Percentiles rank a stretch among this genome's conserved stretches.
phyloP scores from a whole-genome alignment of 345 rosid genomes.

The Corchorus capsularis region DNA sequence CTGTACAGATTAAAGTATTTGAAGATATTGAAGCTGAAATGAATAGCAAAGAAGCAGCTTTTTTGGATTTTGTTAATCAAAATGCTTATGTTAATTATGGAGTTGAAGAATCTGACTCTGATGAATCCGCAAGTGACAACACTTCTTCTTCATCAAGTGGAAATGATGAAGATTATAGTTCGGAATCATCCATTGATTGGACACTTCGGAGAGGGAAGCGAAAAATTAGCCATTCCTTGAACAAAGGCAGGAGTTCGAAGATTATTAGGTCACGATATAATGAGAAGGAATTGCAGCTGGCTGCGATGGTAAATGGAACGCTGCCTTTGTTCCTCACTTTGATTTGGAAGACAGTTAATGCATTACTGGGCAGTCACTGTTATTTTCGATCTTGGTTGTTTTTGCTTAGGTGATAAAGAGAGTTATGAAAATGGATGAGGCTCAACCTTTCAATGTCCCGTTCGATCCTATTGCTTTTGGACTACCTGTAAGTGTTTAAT shows the following conservation, averaged over 20 bases:
- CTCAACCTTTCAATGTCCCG: conserved; percentile 41
- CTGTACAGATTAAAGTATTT: neutral
- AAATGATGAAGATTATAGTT: conserved; percentile 5
- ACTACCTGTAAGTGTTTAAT: conserved; percentile 13
- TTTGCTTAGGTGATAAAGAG: conserved; percentile 39
- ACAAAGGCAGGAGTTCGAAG: neutral
- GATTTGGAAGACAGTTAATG: neutral
- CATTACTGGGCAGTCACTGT: too few relatives aligned
- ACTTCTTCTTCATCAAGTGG: conserved; percentile 9
- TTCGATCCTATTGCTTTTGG: conserved; percentile 20
- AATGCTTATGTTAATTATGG: neutral
- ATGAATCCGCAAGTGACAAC: neutral
- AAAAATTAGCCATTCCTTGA: neutral
- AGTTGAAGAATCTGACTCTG: neutral
- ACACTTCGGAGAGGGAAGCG: neutral
- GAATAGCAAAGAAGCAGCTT: neutral
- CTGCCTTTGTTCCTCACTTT: neutral
- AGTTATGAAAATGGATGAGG: conserved; percentile 51
- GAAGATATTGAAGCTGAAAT: neutral
- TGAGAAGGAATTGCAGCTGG: neutral
- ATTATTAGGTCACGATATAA: neutral
- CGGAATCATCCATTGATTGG: neutral
- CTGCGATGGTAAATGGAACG: conserved; percentile 21
- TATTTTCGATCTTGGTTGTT: neutral
- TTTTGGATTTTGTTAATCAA: neutral